A percentile compares a stretch with the other conserved stretches of the same genome.
Conservation (phyloP, 768 basidiomycete species). For the Leucosporidium scottii region DNA sequence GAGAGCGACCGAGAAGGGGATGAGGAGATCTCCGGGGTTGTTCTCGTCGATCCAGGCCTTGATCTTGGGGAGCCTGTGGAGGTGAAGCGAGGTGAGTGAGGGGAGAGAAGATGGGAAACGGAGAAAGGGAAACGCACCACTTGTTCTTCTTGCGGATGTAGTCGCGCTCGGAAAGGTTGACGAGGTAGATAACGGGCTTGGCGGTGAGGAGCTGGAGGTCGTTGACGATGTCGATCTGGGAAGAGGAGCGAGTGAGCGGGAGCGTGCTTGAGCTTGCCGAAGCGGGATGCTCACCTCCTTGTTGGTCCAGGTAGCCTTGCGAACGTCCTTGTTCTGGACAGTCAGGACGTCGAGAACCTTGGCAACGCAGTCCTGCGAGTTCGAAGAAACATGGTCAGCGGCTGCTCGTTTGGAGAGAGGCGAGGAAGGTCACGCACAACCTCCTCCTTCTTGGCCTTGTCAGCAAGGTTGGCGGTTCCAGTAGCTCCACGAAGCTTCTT, state of each 20-base stretch:
- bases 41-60: slow-evolving; percentile 95
- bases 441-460: slow-evolving; percentile 95
- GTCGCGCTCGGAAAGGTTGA: slow-evolving; percentile 91
- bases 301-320: slow-evolving; percentile 88
- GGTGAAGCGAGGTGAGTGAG: neutral
- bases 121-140: slow-evolving; percentile 56
- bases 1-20: slow-evolving; percentile 92
- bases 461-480: slow-evolving; percentile 70
- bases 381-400: slow-evolving; percentile 22
- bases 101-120: neutral
- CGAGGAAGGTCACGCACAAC: slow-evolving; percentile 52
- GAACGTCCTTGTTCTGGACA: slow-evolving; percentile 76
- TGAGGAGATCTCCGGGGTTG: slow-evolving; percentile 90
- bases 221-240: slow-evolving; percentile 83
- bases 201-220: slow-evolving; percentile 83
- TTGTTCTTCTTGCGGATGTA: slow-evolving; percentile 98
- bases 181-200: slow-evolving; percentile 94
- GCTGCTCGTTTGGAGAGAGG: neutral
- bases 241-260: slow-evolving; percentile 36
- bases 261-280: slow-evolving; percentile 48
- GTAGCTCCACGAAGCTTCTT: slow-evolving; percentile 60
- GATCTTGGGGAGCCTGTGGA: slow-evolving; percentile 84
- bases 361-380: slow-evolving; percentile 65
- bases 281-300: slow-evolving; percentile 65
- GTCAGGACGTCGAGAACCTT: slow-evolving; percentile 72